Evolutionary conservation across 192 early-diverging fungal species (phyloP), one percentile per base, ranked within the genome.

Genomic region (Endogone sp.): DNA sequence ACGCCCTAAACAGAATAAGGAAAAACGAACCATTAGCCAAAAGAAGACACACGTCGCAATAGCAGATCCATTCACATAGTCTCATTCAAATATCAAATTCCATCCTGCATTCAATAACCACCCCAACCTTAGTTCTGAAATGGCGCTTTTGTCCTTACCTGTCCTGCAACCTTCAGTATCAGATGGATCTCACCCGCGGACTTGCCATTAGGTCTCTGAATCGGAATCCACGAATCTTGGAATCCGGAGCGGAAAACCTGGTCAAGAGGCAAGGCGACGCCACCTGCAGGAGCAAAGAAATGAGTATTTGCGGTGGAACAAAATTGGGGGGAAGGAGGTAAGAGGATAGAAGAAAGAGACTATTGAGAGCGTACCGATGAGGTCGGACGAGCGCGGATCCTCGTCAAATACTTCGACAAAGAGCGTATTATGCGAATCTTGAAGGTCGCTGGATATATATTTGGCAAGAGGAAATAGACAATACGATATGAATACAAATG

Each of bases 391-490:
- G 21, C 29, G 55, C 13, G 71, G 62, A 58, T 56, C 68, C 54
- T 78, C 76, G 22, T 78, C 69, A 32, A 78, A 65, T 2, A 78
- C 24, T 28, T 78, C 76, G 4, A 78, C 55, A 57, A 73, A 59
- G n/a, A 78, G 65, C 26, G n/a, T 16, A 0, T 56, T 60, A 22
- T 74, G 30, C 3, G 67, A 66, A 25, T 65, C 64, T 29, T 67
- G 31, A 6, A 78, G 49, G 49, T 71, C 66, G 55, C 70, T 76
- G 29, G 10, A 3, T 55, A 29, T 59, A n/a, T n/a, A n/a, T n/a
- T n/a, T 49, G 6, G 26, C 2, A 63, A 64, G 28, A 63, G n/a
- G 30, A 64, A 32, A 16, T 20, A 8, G 25, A 1, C 22, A 2
- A 25, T 69, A 25, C 59, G 61, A 44, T n/a, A 29, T n/a, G 49